Percentiles rank a stretch among this genome's conserved stretches.
These are phyloP conservation scores for Sugiyamaella valdiviana DNA, from an alignment of 805 yeast genomes.

Conservation along the genomic window DNA sequence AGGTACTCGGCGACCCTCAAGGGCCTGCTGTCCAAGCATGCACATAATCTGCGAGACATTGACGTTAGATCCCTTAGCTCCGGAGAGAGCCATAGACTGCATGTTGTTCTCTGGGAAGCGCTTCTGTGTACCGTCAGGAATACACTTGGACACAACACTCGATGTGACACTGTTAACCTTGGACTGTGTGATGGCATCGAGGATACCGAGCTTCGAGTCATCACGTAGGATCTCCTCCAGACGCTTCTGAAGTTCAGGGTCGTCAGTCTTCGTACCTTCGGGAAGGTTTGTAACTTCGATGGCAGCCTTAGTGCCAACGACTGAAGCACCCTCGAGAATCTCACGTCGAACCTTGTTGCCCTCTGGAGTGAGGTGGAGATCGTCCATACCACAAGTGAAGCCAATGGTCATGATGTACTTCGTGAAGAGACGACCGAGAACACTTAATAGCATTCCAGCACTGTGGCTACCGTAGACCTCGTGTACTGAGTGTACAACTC, in stretches of 20 bases:
- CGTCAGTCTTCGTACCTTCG: conserved; percentile 41
- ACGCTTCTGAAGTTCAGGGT: conserved; percentile 76
- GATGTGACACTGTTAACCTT: conserved; percentile 89
- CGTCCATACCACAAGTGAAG: conserved; percentile 99
- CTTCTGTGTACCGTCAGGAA: conserved; percentile 95
- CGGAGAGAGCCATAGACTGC: conserved; percentile 99
- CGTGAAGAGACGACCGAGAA: conserved; percentile 92
- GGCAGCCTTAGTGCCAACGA: conserved; percentile 87
- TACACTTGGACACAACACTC: conserved; percentile 89
- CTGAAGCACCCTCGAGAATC: conserved; percentile 68
- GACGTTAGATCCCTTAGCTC: conserved; percentile 98
- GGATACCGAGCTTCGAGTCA: conserved; percentile 81
- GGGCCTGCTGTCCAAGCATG: conserved; percentile 95
- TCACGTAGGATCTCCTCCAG: conserved; percentile 93
- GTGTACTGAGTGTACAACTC: conserved; percentile 92
- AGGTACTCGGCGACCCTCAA: conserved; percentile 99
- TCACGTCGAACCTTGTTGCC: conserved; percentile 88
- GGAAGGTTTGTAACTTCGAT: conserved; percentile 86
- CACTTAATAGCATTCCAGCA: conserved; percentile 85
- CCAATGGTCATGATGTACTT: conserved; percentile 88
- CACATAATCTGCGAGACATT: conserved; percentile 99
- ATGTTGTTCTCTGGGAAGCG: conserved; percentile 91
- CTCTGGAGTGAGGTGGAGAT: conserved; percentile 80
- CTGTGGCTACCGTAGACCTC: conserved; percentile 89
- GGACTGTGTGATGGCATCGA: conserved; percentile 92